Conservation (phyloP, 352 stramenopile genomes). For the Phytophthora idaei region DNA sequence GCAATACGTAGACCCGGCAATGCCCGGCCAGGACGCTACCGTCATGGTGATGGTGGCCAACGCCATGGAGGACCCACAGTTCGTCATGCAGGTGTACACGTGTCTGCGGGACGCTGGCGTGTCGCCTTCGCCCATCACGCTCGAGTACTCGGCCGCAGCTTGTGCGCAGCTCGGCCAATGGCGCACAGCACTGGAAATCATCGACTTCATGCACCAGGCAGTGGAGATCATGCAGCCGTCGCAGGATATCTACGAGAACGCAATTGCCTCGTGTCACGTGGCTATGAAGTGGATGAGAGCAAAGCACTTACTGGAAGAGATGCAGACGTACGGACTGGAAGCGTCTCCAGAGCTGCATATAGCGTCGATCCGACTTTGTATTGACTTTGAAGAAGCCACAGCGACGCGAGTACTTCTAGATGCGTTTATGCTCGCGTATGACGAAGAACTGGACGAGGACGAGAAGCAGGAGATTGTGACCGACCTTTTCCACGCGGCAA, state of each 20-base stretch:
- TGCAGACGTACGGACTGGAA: constrained; percentile 56
- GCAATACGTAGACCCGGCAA: constrained; percentile 63
- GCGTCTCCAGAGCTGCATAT: constrained; percentile 59
- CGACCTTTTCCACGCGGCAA: constrained; percentile 46
- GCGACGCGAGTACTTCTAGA: constrained; percentile 53
- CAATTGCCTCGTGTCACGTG: constrained; percentile 54
- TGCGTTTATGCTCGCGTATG: constrained; percentile 47
- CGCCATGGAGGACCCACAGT: constrained; percentile 54
- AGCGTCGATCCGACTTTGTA: constrained; percentile 55
- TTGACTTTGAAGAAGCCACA: constrained; percentile 56
- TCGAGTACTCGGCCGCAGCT: constrained; percentile 65
- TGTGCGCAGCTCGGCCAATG: constrained; percentile 63
- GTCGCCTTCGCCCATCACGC: constrained; percentile 67
- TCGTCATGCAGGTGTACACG: constrained; percentile 68
- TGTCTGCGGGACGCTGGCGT: constrained; percentile 60
- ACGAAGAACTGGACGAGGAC: constrained; percentile 40
- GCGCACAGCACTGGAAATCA: constrained; percentile 58
- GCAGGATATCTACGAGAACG: constrained; percentile 74
- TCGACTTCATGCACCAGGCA: constrained; percentile 73
- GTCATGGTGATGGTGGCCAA: constrained; percentile 84
- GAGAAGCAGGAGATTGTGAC: constrained; percentile 49
- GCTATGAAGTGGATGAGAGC: constrained; percentile 72
- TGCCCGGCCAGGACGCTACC: constrained; percentile 74
- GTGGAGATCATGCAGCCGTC: constrained; percentile 77
- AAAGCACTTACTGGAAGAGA: constrained; percentile 74